Evolutionary conservation across 108 stramenopile species (phyloP).

Genomic region (Cyclostephanos invisitatus): DNA sequence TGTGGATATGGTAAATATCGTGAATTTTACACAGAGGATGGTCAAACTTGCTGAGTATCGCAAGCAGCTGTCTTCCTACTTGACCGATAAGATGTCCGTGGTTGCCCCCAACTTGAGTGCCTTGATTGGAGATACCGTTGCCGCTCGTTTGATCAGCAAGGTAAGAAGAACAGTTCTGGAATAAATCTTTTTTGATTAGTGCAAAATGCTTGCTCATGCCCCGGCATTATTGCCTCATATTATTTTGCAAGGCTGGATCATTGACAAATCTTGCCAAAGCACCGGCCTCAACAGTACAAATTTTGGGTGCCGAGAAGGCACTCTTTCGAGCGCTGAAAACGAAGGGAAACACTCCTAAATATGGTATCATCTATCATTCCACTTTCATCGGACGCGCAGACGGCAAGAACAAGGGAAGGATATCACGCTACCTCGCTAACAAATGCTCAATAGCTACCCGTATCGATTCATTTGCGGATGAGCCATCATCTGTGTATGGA

Average conservation of each 20-base stretch:
- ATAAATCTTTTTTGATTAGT: background rate
- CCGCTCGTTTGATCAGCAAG: constrained; percentile 98
- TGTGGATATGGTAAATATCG: constrained; percentile 97
- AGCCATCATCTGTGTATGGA: constrained; percentile 92
- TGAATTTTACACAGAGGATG: constrained; percentile 97
- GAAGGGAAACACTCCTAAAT: constrained; percentile 99
- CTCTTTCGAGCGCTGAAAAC: constrained; percentile 99
- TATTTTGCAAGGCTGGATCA: constrained; percentile 79
- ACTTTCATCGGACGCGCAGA: constrained; percentile 98
- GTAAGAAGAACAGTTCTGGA: constrained; percentile 50
- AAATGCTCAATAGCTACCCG: constrained; percentile 99
- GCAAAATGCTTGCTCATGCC: background rate
- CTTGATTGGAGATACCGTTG: constrained; percentile 98
- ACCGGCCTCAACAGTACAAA: constrained; percentile 99
- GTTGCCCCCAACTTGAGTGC: constrained; percentile 98
- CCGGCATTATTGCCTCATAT: background rate
- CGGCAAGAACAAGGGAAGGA: constrained; percentile 99
- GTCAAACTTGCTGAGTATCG: constrained; percentile 97
- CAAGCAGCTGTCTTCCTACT: constrained; percentile 88
- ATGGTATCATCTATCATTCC: constrained; percentile 99
- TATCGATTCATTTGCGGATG: constrained; percentile 97
- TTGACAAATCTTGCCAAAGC: constrained; percentile 98
- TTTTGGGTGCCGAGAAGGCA: constrained; percentile 99
- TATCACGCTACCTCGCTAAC: constrained; percentile 98
- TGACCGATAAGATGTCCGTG: constrained; percentile 94